Evolutionary conservation across 2,329 filamentous ascomycete species (phyloP).

Genomic region (Alternaria brassicae): DNA sequence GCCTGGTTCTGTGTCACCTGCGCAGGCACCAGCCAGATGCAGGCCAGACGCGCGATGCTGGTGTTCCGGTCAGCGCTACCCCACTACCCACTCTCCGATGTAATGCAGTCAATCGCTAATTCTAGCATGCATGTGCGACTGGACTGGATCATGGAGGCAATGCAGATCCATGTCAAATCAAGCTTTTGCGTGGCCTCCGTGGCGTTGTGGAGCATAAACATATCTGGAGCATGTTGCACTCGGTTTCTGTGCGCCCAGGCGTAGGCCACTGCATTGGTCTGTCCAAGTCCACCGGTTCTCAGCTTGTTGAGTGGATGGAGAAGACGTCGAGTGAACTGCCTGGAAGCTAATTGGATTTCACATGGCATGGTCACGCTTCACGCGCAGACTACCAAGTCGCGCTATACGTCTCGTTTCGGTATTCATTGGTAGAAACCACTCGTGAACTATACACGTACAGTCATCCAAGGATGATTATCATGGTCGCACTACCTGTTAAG

Average conservation of each 20-base stretch:
- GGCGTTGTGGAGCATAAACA: not conserved
- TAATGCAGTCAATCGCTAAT: not conserved
- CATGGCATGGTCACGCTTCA: not conserved
- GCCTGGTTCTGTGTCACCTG: not conserved
- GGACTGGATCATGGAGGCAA: not conserved
- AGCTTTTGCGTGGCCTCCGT: constrained; percentile 1
- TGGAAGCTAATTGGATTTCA: not conserved
- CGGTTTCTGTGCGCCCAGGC: not conserved
- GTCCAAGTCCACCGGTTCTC: not conserved
- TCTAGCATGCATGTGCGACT: not conserved
- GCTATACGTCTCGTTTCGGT: not conserved
- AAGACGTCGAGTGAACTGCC: not conserved
- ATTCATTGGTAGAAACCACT: not conserved
- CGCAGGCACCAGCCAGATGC: not conserved
- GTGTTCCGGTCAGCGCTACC: constrained; percentile 2
- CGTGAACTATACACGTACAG: not conserved
- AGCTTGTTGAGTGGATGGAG: not conserved
- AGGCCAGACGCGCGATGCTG: not conserved
- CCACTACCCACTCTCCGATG: constrained; percentile 2
- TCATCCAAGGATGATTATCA: not conserved
- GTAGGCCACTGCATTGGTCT: not conserved
- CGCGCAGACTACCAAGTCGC: not conserved
- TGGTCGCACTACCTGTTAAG: not conserved
- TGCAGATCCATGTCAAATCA: constrained; percentile 3
- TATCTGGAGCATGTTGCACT: not conserved